phyloP scores from a whole-genome alignment of 2,329 filamentous ascomycete species.

The Alternaria viburni region DNA sequence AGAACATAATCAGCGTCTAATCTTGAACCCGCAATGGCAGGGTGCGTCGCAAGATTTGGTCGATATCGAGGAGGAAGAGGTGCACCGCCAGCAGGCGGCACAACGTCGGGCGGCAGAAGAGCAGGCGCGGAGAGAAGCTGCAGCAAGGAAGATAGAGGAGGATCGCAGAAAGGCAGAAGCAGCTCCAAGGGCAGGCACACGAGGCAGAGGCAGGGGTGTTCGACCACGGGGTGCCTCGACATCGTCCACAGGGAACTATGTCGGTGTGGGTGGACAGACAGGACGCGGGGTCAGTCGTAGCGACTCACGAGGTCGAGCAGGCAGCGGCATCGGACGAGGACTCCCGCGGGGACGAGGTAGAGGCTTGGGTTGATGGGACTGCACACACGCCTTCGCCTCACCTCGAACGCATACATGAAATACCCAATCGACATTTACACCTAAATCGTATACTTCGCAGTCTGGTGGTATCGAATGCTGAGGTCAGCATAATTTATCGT shows the following conservation, averaged over 20 bases:
- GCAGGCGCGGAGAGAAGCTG: slow-evolving; percentile 76
- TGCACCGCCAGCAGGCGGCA: slow-evolving; percentile 75
- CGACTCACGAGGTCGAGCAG: slow-evolving; percentile 53
- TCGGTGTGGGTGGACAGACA: slow-evolving; percentile 52
- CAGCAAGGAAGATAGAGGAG: slow-evolving; percentile 60
- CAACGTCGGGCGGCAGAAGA: slow-evolving; percentile 80
- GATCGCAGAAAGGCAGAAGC: slow-evolving; percentile 66
- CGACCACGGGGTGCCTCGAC: slow-evolving; percentile 40
- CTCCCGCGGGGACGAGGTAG: slow-evolving; percentile 39
- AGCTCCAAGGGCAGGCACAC: slow-evolving; percentile 49
- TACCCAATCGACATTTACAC: neutral
- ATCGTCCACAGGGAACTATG: slow-evolving; percentile 48
- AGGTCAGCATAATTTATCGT: neutral
- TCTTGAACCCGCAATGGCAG: slow-evolving; percentile 88
- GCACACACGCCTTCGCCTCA: neutral
- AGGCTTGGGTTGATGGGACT: slow-evolving; percentile 27
- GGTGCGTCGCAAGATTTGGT: slow-evolving; percentile 84
- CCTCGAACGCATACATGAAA: neutral
- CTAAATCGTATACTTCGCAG: neutral
- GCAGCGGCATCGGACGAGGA: slow-evolving; percentile 54
- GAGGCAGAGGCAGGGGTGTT: slow-evolving; percentile 46
- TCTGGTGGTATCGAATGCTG: neutral
- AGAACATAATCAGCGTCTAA: slow-evolving; percentile 92
- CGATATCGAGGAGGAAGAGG: slow-evolving; percentile 83
- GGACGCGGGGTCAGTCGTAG: slow-evolving; percentile 58